These are phyloP conservation scores for Trichoderma erinaceum DNA, from an alignment of 495 filamentous ascomycete genomes.

Conservation along the genomic window DNA sequence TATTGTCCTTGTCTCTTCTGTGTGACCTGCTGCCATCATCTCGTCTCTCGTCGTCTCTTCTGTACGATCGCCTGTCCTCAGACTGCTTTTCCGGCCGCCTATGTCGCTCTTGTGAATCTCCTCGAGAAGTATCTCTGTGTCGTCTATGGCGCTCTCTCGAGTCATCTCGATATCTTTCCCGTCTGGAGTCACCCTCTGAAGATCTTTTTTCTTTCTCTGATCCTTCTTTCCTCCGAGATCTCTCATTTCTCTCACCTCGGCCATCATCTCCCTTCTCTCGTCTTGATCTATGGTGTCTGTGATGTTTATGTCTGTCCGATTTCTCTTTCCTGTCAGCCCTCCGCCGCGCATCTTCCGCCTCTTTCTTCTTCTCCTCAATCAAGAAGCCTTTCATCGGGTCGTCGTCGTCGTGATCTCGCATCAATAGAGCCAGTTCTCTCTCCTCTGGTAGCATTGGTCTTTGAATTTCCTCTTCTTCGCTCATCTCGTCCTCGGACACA, in stretches of 20 bases:
- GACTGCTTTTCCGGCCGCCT: background rate
- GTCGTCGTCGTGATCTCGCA: conserved; percentile 81
- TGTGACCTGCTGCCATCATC: too few relatives aligned
- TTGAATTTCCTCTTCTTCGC: conserved; percentile 31
- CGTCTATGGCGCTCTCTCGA: conserved; percentile 15
- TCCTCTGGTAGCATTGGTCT: conserved; percentile 55
- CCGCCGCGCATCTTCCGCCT: conserved; percentile 64
- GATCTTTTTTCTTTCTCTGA: conserved; percentile 21
- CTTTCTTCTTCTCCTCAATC: conserved; percentile 81
- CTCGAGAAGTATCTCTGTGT: background rate
- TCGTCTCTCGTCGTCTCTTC: too few relatives aligned
- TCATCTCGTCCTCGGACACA: conserved; percentile 30
- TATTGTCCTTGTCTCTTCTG: background rate
- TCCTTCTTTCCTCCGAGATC: conserved; percentile 21
- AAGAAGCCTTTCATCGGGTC: conserved; percentile 95
- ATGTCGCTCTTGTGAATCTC: background rate
- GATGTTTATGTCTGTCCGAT: conserved; percentile 49
- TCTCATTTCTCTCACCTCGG: conserved; percentile 22
- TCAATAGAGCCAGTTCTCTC: conserved; percentile 65
- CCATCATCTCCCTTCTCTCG: conserved; percentile 25
- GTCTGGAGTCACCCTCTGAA: conserved; percentile 25
- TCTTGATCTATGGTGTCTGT: conserved; percentile 36
- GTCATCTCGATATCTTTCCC: conserved; percentile 25
- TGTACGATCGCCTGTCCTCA: background rate
- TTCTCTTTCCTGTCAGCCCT: conserved; percentile 41